Evolutionary conservation across 108 stramenopile genomes (phyloP), one percentile per base, ranked within the genome.

Genomic region (Bacterosira constricta): DNA sequence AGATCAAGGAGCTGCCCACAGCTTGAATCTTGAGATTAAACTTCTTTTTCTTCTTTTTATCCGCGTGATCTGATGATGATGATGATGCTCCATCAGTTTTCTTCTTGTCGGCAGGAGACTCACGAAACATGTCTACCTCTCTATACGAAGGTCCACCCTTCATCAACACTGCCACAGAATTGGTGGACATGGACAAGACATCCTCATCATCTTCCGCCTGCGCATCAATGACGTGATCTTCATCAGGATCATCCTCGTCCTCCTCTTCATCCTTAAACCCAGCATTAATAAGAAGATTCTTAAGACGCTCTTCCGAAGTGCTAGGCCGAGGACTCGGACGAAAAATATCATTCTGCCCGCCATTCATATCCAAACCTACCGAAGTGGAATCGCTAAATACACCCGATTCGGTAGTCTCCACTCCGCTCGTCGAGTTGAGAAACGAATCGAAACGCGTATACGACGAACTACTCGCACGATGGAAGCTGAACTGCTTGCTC

Each of bases 401-500:
- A 9, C 55, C 50, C 17, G 66, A 15, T 42, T 67, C 66, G 34
- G 32, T 26, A 1, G 32, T n/a, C n/a, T n/a, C n/a, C n/a, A n/a
- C n/a, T n/a, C n/a, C n/a, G 6, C 20, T 38, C 30, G 52, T 55
- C 7, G 63, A 23, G 18, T 41, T 44, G 23, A 79, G 38, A 32
- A 79, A 79, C 12, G 79, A 79, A 56, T 79, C 79, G 55, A 62
- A 55, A 35, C 79, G 53, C 20, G 71, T 45, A 46, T 79, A 79
- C 38, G 57, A 60, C 11, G 69, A 71, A 38, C 58, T 67, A 17
- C 44, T 21, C n/a, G n/a, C n/a, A 3, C 66, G 70, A 58, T 67
- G 64, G 60, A 79, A 79, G 13, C 42, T 54, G 13, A 79, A 38
- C 45, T 79, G 79, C 44, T 72, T 79, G 26, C 59, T 62, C 7